These are phyloP conservation scores for Starmerella bombicola DNA, from an alignment of 805 yeast species.

Conservation along the genomic window DNA sequence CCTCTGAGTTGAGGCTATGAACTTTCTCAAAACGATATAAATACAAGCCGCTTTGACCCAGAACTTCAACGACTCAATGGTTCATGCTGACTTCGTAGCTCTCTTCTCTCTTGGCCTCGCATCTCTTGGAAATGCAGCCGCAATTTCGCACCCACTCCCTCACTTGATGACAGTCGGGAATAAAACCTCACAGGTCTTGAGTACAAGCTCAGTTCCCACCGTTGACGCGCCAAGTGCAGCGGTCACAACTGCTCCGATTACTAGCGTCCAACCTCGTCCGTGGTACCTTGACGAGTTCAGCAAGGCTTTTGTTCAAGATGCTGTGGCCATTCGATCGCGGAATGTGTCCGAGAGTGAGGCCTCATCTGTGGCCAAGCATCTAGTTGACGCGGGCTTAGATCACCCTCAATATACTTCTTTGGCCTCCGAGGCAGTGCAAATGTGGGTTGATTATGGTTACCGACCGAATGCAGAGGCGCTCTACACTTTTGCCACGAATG, in stretches of 20 bases:
- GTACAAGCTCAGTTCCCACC: too few species aligned
- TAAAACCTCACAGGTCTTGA: too few species aligned
- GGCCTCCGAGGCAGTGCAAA: slow-evolving; percentile 3
- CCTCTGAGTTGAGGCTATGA: too few species aligned
- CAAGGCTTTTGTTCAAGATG: slow-evolving; percentile 5
- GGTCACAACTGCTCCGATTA: background rate
- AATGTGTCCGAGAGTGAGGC: slow-evolving; percentile 11
- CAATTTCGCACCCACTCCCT: too few species aligned
- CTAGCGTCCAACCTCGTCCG: too few species aligned
- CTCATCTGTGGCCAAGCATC: slow-evolving; percentile 13
- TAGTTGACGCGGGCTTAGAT: slow-evolving; percentile 10
- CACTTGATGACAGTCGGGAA: too few species aligned
- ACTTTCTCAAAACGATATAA: too few species aligned
- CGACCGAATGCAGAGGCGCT: slow-evolving; percentile 9
- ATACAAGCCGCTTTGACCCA: too few species aligned
- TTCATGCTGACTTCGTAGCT: too few species aligned
- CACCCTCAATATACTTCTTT: slow-evolving; percentile 15
- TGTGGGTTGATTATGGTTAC: slow-evolving; percentile 6
- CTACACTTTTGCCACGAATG: slow-evolving; percentile 9
- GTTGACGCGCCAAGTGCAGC: background rate
- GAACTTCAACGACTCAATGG: too few species aligned
- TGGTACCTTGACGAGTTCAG: slow-evolving; percentile 12
- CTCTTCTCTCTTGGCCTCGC: too few species aligned
- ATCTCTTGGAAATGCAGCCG: too few species aligned
- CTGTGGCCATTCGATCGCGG: slow-evolving; percentile 9